phyloP scores from a whole-genome alignment of 2,329 filamentous ascomycete genomes.

The Cryphonectria carpinicola region DNA sequence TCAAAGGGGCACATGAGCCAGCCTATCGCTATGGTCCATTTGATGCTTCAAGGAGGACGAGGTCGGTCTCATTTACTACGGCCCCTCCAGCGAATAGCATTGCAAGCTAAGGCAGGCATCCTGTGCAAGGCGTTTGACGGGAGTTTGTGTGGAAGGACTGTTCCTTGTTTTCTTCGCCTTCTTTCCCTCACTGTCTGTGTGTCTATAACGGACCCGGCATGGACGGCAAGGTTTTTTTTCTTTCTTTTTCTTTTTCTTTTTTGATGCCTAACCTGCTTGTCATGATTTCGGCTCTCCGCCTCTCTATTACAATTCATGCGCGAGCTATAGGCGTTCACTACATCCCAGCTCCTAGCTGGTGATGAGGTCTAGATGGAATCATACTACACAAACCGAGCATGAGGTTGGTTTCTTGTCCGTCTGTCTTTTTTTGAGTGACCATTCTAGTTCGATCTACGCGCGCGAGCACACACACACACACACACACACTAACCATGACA shows the following conservation, averaged over 20 bases:
- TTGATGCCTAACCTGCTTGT: neutral
- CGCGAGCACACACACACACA: too few relatives aligned
- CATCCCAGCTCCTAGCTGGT: neutral
- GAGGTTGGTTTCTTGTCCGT: neutral
- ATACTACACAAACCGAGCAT: neutral
- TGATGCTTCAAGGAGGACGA: neutral
- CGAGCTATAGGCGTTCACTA: neutral
- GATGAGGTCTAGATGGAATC: neutral
- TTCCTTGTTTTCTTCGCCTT: neutral
- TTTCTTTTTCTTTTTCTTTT: neutral
- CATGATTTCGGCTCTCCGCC: neutral
- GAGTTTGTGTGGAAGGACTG: neutral
- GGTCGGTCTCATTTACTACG: neutral
- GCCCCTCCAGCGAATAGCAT: neutral
- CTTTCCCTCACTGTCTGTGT: too few relatives aligned
- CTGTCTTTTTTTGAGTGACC: too few relatives aligned
- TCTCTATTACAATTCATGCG: neutral
- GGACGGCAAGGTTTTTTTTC: neutral
- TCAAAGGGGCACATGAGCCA: neutral
- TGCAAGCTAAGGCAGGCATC: neutral
- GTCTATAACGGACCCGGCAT: neutral
- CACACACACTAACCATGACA: too few relatives aligned
- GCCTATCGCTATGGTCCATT: neutral
- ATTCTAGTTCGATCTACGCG: too few relatives aligned
- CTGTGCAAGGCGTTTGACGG: constrained; percentile 17